A percentile compares a stretch with the other conserved stretches of the same genome.
These are phyloP conservation scores for Ammopiptanthus mongolicus DNA, from an alignment of 306 rosid species.

Conservation along the genomic window DNA sequence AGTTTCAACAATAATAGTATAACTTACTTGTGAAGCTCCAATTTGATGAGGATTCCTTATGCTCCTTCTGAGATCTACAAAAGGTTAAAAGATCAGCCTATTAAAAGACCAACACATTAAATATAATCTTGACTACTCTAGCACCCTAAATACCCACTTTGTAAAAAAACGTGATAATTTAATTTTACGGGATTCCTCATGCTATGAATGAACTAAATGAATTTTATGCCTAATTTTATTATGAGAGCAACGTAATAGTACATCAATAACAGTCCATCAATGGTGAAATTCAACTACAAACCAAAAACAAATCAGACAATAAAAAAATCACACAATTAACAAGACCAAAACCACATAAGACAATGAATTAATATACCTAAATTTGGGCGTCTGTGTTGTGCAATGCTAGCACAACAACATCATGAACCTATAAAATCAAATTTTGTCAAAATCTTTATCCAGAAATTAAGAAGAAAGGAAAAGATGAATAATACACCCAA, in stretches of 20 bases:
- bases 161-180: background rate
- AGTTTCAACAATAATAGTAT: constrained; percentile 15
- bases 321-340: no score
- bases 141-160: background rate
- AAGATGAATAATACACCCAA: background rate
- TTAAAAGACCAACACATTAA: constrained; percentile 12
- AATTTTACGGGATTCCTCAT: no score
- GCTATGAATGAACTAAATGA: no score
- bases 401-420: constrained; percentile 70
- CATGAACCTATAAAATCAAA: constrained; percentile 55
- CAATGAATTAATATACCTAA: constrained; percentile 32
- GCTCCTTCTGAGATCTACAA: constrained; percentile 69
- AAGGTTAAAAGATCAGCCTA: constrained; percentile 18
- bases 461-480: background rate
- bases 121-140: constrained; percentile 3
- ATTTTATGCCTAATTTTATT: no score
- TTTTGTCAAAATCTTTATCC: background rate
- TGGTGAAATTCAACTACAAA: no score
- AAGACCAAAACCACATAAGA: no score
- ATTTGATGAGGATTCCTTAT: constrained; percentile 48
- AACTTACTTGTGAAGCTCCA: constrained; percentile 50
- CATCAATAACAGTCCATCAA: no score
- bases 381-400: constrained; percentile 51
- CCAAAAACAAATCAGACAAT: no score
- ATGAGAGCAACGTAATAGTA: no score